phyloP scores from a whole-genome alignment of 169 alveolate species.

The Eimeria falciformis region DNA sequence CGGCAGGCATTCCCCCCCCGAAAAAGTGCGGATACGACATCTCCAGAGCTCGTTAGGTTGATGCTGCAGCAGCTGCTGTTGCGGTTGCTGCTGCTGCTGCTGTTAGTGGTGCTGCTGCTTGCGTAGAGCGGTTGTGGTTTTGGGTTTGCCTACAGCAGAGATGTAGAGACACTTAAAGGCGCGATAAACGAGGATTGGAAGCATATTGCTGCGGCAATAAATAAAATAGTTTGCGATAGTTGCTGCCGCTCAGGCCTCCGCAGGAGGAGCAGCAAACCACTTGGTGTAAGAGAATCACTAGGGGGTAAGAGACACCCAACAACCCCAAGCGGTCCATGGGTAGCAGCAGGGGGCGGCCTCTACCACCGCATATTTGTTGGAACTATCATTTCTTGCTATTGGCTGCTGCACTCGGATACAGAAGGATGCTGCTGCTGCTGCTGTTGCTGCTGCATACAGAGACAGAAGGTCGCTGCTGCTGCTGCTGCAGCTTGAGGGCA shows the following conservation, averaged over 20 bases:
- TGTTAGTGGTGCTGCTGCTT: neutral
- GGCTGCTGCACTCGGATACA: too few species aligned
- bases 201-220: neutral
- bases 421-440: too few species aligned
- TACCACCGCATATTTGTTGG: too few species aligned
- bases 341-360: too few species aligned
- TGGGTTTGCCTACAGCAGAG: neutral
- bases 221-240: neutral
- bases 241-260: neutral
- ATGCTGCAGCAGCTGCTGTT: constrained; percentile 9
- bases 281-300: too few species aligned
- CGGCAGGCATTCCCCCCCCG: neutral
- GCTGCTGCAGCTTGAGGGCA: too few species aligned
- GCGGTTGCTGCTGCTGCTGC: neutral
- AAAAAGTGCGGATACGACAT: neutral
- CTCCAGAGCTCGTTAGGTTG: neutral
- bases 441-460: too few species aligned
- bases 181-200: neutral
- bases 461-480: too few species aligned
- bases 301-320: too few species aligned
- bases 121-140: neutral
- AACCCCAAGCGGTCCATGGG: too few species aligned
- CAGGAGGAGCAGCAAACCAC: neutral
- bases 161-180: neutral
- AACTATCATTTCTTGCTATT: too few species aligned